A percentile compares a stretch with the other conserved stretches of the same genome.
These are phyloP conservation scores for Epicoccum nigrum DNA, from an alignment of 2,329 filamentous ascomycete species.

Conservation along the genomic window DNA sequence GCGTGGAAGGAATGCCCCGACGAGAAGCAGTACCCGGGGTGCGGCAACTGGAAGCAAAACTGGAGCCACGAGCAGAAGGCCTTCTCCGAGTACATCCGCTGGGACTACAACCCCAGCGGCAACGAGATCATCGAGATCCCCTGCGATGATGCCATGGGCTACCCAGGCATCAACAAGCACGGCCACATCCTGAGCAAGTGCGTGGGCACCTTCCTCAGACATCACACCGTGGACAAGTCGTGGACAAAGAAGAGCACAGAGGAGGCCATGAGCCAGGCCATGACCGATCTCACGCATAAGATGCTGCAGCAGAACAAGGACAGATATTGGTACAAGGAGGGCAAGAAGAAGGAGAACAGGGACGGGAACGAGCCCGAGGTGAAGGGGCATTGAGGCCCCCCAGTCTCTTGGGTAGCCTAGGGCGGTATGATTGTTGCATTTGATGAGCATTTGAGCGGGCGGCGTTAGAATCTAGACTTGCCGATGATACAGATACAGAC, in stretches of 20 bases:
- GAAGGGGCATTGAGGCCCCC: background rate
- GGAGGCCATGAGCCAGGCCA: conserved; percentile 22
- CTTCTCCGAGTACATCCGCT: conserved; percentile 44
- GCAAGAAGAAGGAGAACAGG: background rate
- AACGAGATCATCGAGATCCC: conserved; percentile 40
- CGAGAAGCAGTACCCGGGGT: conserved; percentile 33
- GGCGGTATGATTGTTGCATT: background rate
- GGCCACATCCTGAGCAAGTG: conserved; percentile 26
- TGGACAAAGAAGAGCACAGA: conserved; percentile 25
- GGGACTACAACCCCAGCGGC: conserved; percentile 36
- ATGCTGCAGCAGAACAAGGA: conserved; percentile 16
- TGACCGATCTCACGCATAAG: conserved; percentile 18
- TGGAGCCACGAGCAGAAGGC: conserved; percentile 46
- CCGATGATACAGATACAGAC: too few species aligned
- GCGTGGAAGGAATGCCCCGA: conserved; percentile 42
- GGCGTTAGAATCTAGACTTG: too few species aligned
- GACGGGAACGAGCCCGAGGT: background rate
- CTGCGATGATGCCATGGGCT: conserved; percentile 46
- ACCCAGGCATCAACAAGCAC: conserved; percentile 27
- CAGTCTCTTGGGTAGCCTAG: too few species aligned
- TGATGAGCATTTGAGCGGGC: too few species aligned
- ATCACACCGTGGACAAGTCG: conserved; percentile 33
- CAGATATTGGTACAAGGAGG: conserved; percentile 19
- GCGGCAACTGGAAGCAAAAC: conserved; percentile 33
- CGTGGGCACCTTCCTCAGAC: conserved; percentile 35